These are phyloP conservation scores for Fagopyrum homotropicum DNA, from an alignment of 148 eudicot species.

Conservation along the genomic window DNA sequence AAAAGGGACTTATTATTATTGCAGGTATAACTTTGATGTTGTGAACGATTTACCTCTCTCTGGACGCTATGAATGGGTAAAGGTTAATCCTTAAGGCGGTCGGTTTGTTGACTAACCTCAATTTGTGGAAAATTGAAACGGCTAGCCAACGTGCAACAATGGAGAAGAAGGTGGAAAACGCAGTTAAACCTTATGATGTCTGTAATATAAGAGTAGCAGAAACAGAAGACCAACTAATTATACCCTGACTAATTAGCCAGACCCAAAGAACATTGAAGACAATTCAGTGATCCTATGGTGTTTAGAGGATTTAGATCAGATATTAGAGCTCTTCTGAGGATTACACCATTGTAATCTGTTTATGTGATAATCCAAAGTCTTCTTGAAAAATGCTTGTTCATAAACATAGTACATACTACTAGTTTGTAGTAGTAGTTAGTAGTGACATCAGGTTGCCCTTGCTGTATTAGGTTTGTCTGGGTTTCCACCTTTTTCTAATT, in stretches of 20 bases:
- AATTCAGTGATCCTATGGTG: neutral
- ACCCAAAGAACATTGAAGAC: constrained; percentile 6
- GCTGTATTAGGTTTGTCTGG: constrained; percentile 2
- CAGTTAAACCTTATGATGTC: neutral
- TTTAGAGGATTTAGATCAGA: constrained; percentile 4
- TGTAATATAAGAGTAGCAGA: constrained; percentile 9
- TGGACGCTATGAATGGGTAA: constrained; percentile 82
- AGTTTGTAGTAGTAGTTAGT: neutral
- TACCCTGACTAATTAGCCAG: constrained; percentile 15
- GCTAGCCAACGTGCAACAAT: neutral
- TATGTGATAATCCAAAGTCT: constrained; percentile 4
- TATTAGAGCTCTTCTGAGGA: constrained; percentile 7
- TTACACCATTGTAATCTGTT: constrained; percentile 10
- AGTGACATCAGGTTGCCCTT: constrained; percentile 7
- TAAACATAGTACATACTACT: constrained; percentile 9
- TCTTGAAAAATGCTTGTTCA: constrained; percentile 2
- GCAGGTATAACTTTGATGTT: constrained; percentile 85
- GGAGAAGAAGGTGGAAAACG: neutral
- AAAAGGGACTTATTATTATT: neutral
- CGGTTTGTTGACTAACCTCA: neutral
- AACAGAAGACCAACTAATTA: constrained; percentile 13
- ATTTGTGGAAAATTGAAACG: neutral
- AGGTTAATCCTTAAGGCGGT: constrained; percentile 31
- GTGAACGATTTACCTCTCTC: constrained; percentile 67
- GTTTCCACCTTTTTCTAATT: constrained; percentile 7